phyloP scores from a whole-genome alignment of 768 basidiomycete genomes.

The Trametes meyenii region DNA sequence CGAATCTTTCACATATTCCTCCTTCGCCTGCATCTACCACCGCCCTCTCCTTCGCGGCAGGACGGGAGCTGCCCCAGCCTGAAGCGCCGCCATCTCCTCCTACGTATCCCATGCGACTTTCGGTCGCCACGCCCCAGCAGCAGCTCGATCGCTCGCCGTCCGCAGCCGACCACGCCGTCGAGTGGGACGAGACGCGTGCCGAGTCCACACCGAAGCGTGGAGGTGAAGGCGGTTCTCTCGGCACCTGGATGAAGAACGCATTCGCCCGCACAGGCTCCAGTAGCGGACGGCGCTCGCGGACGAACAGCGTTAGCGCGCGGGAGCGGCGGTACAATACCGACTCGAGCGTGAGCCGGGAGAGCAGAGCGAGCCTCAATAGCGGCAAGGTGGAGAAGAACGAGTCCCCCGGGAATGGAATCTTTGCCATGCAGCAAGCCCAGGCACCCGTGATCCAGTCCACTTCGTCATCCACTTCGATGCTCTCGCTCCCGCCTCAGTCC shows the following conservation, averaged over 20 bases:
- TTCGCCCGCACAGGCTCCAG: slow-evolving; percentile 68
- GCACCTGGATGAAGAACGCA: slow-evolving; percentile 67
- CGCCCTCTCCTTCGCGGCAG: slow-evolving; percentile 42
- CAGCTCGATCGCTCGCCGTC: slow-evolving; percentile 63
- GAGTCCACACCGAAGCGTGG: slow-evolving; percentile 53
- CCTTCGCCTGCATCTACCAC: slow-evolving; percentile 54
- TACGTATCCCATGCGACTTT: slow-evolving; percentile 60
- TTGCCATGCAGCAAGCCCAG: slow-evolving; percentile 44
- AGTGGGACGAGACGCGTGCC: slow-evolving; percentile 36
- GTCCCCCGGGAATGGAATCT: slow-evolving; percentile 19
- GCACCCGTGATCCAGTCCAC: slow-evolving; percentile 55
- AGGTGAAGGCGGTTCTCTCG: slow-evolving; percentile 52
- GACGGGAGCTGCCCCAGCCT: slow-evolving; percentile 43
- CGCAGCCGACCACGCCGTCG: slow-evolving; percentile 28
- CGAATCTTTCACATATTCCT: slow-evolving; percentile 45
- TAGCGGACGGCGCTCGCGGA: slow-evolving; percentile 74
- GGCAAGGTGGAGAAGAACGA: slow-evolving; percentile 58
- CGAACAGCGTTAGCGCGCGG: slow-evolving; percentile 72
- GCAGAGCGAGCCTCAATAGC: slow-evolving; percentile 70
- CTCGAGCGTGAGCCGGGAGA: slow-evolving; percentile 75
- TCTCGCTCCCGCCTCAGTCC: slow-evolving; percentile 60
- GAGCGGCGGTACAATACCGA: slow-evolving; percentile 71
- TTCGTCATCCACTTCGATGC: slow-evolving; percentile 64
- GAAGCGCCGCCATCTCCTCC: slow-evolving; percentile 50
- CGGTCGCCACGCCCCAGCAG: slow-evolving; percentile 62